Percentiles rank a stretch among this genome's conserved stretches.
These are phyloP conservation scores for Aspergillus bridgeri DNA, from an alignment of 495 filamentous ascomycete genomes.

Conservation along the genomic window DNA sequence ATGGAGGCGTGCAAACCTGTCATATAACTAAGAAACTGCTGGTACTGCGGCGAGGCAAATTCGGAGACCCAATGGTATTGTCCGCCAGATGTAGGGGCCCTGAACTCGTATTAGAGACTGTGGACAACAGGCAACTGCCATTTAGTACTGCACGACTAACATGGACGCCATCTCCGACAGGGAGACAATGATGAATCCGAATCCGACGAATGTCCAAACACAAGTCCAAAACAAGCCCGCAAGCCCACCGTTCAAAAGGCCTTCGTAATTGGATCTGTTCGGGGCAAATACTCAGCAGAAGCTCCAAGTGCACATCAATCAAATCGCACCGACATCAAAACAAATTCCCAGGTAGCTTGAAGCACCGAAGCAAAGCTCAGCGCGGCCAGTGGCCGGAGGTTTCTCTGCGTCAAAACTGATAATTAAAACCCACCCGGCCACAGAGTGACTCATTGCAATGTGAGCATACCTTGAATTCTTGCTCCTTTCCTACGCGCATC, in stretches of 20 bases:
- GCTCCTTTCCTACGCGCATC: constrained; percentile 38
- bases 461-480: constrained; percentile 35
- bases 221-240: constrained; percentile 19
- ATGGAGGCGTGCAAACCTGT: constrained; percentile 17
- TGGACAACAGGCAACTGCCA: background rate
- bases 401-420: constrained; percentile 25
- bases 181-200: constrained; percentile 19
- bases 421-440: constrained; percentile 8
- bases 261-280: constrained; percentile 14
- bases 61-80: constrained; percentile 35
- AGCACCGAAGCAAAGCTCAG: constrained; percentile 46
- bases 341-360: constrained; percentile 48
- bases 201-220: constrained; percentile 17
- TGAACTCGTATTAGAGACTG: background rate
- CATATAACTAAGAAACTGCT: constrained; percentile 41
- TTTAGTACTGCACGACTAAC: constrained; percentile 6
- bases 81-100: constrained; percentile 38
- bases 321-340: constrained; percentile 23
- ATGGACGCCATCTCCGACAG: constrained; percentile 34
- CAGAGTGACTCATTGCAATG: background rate
- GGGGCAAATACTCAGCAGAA: background rate
- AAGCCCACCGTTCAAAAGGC: constrained; percentile 15
- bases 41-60: constrained; percentile 29
- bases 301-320: background rate
- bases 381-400: constrained; percentile 45